These are phyloP conservation scores for Neurospora sublineolata DNA, from an alignment of 495 filamentous ascomycete genomes.

Conservation along the genomic window DNA sequence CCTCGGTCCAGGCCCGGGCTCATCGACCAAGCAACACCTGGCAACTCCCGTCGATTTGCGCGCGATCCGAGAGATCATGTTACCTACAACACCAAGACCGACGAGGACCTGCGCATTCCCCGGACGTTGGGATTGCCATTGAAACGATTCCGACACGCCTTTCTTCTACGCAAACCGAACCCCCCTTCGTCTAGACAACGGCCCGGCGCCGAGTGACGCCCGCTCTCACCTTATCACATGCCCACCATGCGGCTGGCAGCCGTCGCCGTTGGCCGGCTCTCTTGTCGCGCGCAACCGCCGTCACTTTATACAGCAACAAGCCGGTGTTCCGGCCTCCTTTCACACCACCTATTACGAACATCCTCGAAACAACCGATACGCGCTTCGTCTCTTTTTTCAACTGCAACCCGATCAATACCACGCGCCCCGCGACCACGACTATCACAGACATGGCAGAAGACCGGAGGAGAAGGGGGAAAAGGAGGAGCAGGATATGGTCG, in stretches of 20 bases:
- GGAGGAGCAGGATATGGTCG: background rate
- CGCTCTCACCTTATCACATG: background rate
- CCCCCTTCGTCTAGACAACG: background rate
- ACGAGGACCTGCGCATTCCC: background rate
- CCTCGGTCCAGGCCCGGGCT: background rate
- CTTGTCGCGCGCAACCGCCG: constrained; percentile 9
- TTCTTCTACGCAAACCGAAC: background rate
- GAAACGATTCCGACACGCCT: background rate
- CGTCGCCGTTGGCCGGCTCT: constrained; percentile 18
- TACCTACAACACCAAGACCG: background rate
- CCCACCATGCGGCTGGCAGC: constrained; percentile 19
- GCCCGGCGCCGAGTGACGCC: background rate
- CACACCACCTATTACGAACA: background rate
- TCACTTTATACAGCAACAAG: background rate
- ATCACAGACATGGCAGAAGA: background rate
- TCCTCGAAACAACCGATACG: background rate
- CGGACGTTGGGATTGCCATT: background rate
- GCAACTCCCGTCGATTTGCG: background rate
- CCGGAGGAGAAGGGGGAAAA: background rate
- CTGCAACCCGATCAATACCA: background rate
- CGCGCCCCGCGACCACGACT: background rate
- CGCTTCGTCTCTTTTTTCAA: background rate
- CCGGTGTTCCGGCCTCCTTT: background rate
- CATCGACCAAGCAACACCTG: background rate
- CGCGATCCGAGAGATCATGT: background rate